A percentile compares a stretch with the other conserved stretches of the same genome.
Evolutionary conservation across 2,329 filamentous ascomycete species (phyloP).

Genomic region (Fusarium multiceps): DNA sequence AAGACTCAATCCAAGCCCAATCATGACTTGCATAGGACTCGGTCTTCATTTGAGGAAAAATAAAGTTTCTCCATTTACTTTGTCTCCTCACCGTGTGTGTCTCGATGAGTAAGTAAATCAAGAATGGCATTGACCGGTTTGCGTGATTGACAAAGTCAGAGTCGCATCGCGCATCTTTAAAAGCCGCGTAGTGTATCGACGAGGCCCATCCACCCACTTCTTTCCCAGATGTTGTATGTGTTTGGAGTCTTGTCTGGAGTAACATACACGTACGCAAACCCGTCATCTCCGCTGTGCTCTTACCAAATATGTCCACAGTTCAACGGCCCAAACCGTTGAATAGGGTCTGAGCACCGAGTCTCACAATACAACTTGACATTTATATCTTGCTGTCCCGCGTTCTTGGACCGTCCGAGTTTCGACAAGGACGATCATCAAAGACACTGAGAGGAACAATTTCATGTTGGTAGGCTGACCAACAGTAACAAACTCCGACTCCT

Average conservation of each 20-base stretch:
- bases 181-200: constrained; percentile 10
- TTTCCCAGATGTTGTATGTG: constrained; percentile 27
- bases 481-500: not conserved
- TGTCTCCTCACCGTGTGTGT: constrained; percentile 22
- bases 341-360: constrained; percentile 24
- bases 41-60: constrained; percentile 22
- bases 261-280: constrained; percentile 34
- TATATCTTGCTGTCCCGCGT: constrained; percentile 18
- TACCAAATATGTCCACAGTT: constrained; percentile 8
- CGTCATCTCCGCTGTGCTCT: constrained; percentile 30
- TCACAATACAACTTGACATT: constrained; percentile 13
- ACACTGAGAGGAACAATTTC: not conserved
- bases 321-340: constrained; percentile 24
- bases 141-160: constrained; percentile 8
- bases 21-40: not conserved
- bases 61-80: constrained; percentile 23
- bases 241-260: constrained; percentile 9
- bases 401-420: constrained; percentile 21
- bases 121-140: not conserved
- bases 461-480: not conserved
- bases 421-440: constrained; percentile 4
- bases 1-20: not conserved
- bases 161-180: constrained; percentile 18
- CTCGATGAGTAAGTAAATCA: not conserved
- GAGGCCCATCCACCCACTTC: constrained; percentile 9